Evolutionary conservation across 139 green algal species (phyloP).

Genomic region (Tetradesmus obliquus): DNA sequence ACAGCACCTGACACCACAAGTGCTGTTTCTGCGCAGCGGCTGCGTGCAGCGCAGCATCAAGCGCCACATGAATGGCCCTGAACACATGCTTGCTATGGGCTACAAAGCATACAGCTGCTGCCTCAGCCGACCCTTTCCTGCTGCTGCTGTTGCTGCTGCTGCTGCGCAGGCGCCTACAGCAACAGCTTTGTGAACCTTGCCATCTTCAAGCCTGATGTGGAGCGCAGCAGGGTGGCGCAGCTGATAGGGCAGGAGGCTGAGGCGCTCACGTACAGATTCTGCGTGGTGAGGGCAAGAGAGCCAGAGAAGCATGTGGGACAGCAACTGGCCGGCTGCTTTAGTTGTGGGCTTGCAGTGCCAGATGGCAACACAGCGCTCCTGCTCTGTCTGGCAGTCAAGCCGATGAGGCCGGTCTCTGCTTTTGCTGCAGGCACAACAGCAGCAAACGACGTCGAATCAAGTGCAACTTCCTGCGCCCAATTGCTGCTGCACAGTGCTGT

Average conservation of each 20-base stretch:
- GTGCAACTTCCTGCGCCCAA: too few species aligned
- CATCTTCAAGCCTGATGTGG: conserved; percentile 50
- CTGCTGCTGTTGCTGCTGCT: conserved; percentile 8
- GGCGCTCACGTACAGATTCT: conserved; percentile 33
- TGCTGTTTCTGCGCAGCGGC: background rate
- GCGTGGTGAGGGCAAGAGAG: conserved; percentile 12
- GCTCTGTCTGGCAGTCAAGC: too few species aligned
- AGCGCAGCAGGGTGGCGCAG: conserved; percentile 35
- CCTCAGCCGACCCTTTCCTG: background rate
- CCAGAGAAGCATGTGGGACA: background rate
- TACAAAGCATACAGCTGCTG: background rate
- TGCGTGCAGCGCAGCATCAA: background rate
- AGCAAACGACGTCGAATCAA: too few species aligned
- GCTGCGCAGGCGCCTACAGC: conserved; percentile 44
- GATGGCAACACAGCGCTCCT: background rate
- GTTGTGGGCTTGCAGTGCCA: background rate
- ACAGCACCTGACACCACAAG: too few species aligned
- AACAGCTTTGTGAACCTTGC: conserved; percentile 58
- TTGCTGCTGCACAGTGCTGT: too few species aligned
- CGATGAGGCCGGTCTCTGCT: too few species aligned
- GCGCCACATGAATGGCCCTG: too few species aligned
- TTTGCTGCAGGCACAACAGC: too few species aligned
- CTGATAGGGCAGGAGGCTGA: conserved; percentile 19
- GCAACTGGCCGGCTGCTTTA: background rate
- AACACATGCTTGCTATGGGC: background rate